phyloP scores from a whole-genome alignment of 257 asterid species.

The Penstemon davidsonii region DNA sequence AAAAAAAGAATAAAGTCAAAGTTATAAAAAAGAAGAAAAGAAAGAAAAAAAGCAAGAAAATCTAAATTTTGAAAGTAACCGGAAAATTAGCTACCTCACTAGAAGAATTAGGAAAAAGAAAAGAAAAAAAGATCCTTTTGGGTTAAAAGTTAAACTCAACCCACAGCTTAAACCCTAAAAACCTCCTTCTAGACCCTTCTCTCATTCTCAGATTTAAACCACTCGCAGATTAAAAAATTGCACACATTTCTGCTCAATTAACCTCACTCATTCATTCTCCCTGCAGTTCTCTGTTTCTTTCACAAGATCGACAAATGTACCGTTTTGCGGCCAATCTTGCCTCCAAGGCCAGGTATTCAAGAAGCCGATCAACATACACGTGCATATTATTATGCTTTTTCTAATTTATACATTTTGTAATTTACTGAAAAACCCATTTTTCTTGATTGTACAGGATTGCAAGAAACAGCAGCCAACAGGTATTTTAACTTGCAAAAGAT shows the following conservation, averaged over 20 bases:
- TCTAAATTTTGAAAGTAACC: too few relatives aligned
- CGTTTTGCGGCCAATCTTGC: conserved; percentile 87
- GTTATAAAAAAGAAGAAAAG: too few relatives aligned
- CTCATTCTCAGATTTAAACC: conserved; percentile 22
- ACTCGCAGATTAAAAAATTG: not conserved
- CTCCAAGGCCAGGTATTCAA: conserved; percentile 56
- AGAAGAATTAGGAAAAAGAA: too few relatives aligned
- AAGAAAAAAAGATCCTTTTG: not conserved
- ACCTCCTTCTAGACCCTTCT: conserved; percentile 71
- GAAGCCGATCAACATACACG: not conserved
- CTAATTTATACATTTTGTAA: not conserved
- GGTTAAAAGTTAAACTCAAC: conserved; percentile 30
- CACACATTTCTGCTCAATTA: conserved; percentile 4
- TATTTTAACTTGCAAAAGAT: conserved; percentile 2
- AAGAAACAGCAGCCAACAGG: conserved; percentile 64
- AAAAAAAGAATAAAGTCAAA: too few relatives aligned
- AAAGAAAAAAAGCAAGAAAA: too few relatives aligned
- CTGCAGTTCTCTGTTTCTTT: conserved; percentile 15
- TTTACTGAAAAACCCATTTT: conserved; percentile 15
- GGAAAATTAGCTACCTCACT: too few relatives aligned
- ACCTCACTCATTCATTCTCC: not conserved
- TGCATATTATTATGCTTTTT: not conserved
- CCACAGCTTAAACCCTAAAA: conserved; percentile 48
- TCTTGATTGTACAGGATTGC: conserved; percentile 50
- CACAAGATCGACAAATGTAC: conserved; percentile 44